A percentile compares a stretch with the other conserved stretches of the same genome.
Evolutionary conservation across 129 eudicot genomes (phyloP).

Genomic region (Pseudognaphalium luteoalbum): DNA sequence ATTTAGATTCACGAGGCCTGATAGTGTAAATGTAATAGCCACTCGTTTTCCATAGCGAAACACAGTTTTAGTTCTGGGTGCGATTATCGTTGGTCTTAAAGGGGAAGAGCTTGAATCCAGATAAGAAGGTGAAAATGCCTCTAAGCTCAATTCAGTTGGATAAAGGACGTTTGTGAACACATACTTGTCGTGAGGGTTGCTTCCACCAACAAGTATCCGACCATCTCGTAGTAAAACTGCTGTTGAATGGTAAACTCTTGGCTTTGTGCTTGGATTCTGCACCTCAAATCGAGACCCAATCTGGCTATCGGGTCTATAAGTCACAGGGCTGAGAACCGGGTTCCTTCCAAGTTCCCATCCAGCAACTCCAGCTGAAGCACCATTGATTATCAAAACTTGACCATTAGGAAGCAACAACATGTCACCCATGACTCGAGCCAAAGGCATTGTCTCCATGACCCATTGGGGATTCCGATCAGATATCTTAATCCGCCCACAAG

Average conservation of each 20-base stretch:
- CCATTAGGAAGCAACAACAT: constrained; percentile 61
- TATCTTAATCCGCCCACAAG: constrained; percentile 51
- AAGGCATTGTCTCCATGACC: constrained; percentile 67
- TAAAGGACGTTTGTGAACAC: constrained; percentile 47
- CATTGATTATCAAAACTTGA: constrained; percentile 51
- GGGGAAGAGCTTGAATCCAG: constrained; percentile 26
- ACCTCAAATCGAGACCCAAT: constrained; percentile 42
- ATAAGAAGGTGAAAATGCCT: constrained; percentile 65
- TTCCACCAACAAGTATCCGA: constrained; percentile 56
- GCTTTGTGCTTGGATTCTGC: constrained; percentile 40
- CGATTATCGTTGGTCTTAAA: constrained; percentile 47
- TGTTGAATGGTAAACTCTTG: constrained; percentile 63
- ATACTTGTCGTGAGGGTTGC: constrained; percentile 57
- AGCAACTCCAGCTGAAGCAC: constrained; percentile 47
- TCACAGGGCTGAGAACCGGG: constrained; percentile 48
- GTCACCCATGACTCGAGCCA: constrained; percentile 67
- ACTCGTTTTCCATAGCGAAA: constrained; percentile 36
- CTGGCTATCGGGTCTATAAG: constrained; percentile 36
- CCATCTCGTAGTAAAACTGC: constrained; percentile 51
- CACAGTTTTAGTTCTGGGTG: constrained; percentile 28
- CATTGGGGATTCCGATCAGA: constrained; percentile 56
- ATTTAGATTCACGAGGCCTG: constrained; percentile 27
- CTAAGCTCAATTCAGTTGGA: constrained; percentile 66
- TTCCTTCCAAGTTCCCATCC: constrained; percentile 57
- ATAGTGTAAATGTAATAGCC: constrained; percentile 28